Base-by-base conservation (phyloP, 257 asterid genomes). In the Mentha longifolia region DNA sequence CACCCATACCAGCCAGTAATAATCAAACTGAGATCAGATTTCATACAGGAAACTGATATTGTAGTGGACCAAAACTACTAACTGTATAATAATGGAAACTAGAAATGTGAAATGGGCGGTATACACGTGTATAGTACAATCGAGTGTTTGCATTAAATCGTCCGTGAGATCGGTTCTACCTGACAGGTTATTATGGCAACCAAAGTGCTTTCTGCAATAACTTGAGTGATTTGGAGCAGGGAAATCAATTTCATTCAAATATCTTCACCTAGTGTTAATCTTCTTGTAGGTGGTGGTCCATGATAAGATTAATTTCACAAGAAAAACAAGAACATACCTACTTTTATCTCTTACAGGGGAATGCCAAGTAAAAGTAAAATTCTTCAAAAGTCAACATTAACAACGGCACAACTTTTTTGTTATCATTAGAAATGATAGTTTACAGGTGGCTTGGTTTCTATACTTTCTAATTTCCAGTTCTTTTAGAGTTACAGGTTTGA, bases 301-400 rank as follows among this genome's bases (percentile, higher is more conserved):
- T 41, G 3, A 37, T 17, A n/a, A 31, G 52, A 39, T 22, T 39
- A 39, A 42, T 58, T 67, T 14, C 54, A 39, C 19, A 49, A 14
- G 58, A 17, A 47, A 47, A 19, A 42, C 0, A n/a, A 15, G 2
- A 52, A 17, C 19, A 54, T 25, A 10, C 61, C 61, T 9, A 14
- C 2, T 46, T 46, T 14, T 15, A 14, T 46, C 52, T 46, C 19
- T 14, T 14, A 17, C 16, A 46, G 19, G 52, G 51, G n/a, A 46
- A 46, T 46, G 52, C 52, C 52, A 46, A 46, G 52, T 46, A 46
- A 46, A 14, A 17, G 39, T 31, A 67, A 9, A 62, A 46, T 39
- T 63, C 59, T 68, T 37, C 58, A 6, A 35, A 46, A 22, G 52
- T 52, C 60, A 76, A 55, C 16, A 46, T 13, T 28, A 17, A 54